phyloP scores from a whole-genome alignment of 306 rosid species.

The Corylus americana region DNA sequence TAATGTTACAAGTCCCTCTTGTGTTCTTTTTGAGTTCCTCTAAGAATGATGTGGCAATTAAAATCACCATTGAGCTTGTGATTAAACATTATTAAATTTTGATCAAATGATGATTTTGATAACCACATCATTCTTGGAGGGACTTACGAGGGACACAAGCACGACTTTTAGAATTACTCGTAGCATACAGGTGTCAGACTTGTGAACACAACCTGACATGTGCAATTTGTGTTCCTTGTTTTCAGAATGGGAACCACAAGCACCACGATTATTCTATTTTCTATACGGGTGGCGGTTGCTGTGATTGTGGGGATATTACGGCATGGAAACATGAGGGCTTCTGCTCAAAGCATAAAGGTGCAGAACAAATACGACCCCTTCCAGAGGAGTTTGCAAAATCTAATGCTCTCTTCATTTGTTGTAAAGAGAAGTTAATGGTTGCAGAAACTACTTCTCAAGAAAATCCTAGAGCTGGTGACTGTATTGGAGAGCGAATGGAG shows the following conservation, averaged over 20 bases:
- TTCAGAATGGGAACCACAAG: slow-evolving; percentile 79
- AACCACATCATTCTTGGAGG: too few species aligned
- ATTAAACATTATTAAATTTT: too few species aligned
- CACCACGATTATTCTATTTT: slow-evolving; percentile 83
- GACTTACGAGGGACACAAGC: too few species aligned
- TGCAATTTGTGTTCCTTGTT: slow-evolving; percentile 96
- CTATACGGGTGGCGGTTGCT: slow-evolving; percentile 88
- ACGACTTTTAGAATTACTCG: too few species aligned
- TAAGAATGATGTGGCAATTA: too few species aligned
- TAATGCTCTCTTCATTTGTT: slow-evolving; percentile 53
- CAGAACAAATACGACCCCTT: slow-evolving; percentile 83
- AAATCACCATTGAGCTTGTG: too few species aligned
- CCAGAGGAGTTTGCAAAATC: slow-evolving; percentile 53
- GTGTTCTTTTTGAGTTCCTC: too few species aligned
- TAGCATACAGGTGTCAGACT: slow-evolving; percentile 76
- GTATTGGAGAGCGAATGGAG: slow-evolving; percentile 43
- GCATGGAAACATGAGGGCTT: slow-evolving; percentile 98
- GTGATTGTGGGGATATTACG: slow-evolving; percentile 97
- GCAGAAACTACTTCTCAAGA: slow-evolving; percentile 42
- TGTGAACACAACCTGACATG: slow-evolving; percentile 93
- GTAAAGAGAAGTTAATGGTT: slow-evolving; percentile 60
- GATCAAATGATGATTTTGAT: too few species aligned
- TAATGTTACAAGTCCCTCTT: too few species aligned
- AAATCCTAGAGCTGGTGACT: slow-evolving; percentile 42
- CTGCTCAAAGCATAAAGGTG: slow-evolving; percentile 91